Evolutionary conservation across 2,329 filamentous ascomycete genomes (phyloP).

Genomic region (Botryosphaeria dothidea): DNA sequence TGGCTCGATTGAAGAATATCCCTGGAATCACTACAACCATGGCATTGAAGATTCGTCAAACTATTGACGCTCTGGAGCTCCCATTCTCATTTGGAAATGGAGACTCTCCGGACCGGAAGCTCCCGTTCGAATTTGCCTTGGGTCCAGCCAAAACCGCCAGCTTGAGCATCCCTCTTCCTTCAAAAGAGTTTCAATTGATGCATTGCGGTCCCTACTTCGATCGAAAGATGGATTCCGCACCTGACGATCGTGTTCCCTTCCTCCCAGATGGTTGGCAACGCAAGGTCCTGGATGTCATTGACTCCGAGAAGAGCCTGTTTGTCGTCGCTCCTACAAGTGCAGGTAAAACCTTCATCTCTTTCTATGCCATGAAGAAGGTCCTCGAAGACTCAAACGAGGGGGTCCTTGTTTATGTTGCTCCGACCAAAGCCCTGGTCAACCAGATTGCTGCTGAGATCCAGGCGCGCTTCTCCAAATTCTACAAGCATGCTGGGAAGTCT

Average conservation of each 20-base stretch:
- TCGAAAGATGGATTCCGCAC: constrained; percentile 67
- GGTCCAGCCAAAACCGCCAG: constrained; percentile 29
- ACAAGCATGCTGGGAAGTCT: constrained; percentile 61
- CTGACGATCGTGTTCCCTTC: constrained; percentile 70
- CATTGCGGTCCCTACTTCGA: constrained; percentile 74
- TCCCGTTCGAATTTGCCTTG: constrained; percentile 43
- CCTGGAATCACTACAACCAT: constrained; percentile 46
- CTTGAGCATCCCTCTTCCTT: constrained; percentile 40
- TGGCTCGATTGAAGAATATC: constrained; percentile 40
- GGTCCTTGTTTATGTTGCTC: constrained; percentile 76
- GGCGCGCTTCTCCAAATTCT: constrained; percentile 69
- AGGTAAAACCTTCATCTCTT: constrained; percentile 76
- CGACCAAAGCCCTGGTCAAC: constrained; percentile 80
- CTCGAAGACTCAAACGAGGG: constrained; percentile 68
- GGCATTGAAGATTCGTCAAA: constrained; percentile 35
- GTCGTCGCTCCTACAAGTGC: constrained; percentile 75
- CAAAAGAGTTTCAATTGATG: constrained; percentile 65
- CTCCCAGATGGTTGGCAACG: constrained; percentile 76
- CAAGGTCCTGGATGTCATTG: constrained; percentile 71
- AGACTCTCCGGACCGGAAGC: constrained; percentile 36
- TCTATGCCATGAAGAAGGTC: constrained; percentile 80
- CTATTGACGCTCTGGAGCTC: constrained; percentile 41
- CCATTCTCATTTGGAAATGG: constrained; percentile 35
- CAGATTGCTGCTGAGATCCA: constrained; percentile 80
- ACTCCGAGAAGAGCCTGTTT: constrained; percentile 68